Base-by-base conservation (phyloP, 805 yeast genomes). In the Candida coquimbonensis region DNA sequence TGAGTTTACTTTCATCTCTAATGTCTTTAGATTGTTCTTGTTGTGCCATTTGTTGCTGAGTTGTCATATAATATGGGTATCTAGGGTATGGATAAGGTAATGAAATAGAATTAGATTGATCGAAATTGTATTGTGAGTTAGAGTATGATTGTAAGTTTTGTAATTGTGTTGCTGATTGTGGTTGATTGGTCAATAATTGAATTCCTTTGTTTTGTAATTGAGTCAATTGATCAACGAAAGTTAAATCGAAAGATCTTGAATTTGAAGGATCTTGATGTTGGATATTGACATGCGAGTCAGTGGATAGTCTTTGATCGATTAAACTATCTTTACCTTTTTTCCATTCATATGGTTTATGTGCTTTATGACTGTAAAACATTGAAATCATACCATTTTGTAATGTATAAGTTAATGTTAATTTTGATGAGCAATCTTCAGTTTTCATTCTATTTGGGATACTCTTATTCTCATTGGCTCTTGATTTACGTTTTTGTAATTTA, bases 351-450 rank as follows among this genome's bases (percentile, higher is more conserved):
- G 74, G 73, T 12, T 50, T 54, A 49, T 72, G 76, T 36, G 65
- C 64, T 49, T 63, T 68, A 52, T 72, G 76, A 43, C 60, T 65
- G 52, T 60, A 71, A 32, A 62, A 53, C 3, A 72, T 52, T 40
- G 60, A 65, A 16, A 72, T 56, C 5, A 59, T 47, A 0, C 75
- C 75, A 29, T 65, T 61, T 12, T 57, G 56, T 19, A 72, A 48
- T 48, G 67, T 70, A 50, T 70, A 71, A 42, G 59, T 66, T 36
- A 71, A 46, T 1, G 67, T 61, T 25, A 72, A 55, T 44, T 67
- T 67, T 0, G 75, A 70, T 8, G 65, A 63, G 45, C 76, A 72
- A 9, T 61, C 60, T 44, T 69, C 70, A 2, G 66, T 64, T 52
- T 72, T 72, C 43, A 72, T 53, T 51, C 64, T 68, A 52, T 70